Evolutionary conservation across 371 early-diverging fungal genomes (phyloP).

Genomic region (Mortierella sp.): DNA sequence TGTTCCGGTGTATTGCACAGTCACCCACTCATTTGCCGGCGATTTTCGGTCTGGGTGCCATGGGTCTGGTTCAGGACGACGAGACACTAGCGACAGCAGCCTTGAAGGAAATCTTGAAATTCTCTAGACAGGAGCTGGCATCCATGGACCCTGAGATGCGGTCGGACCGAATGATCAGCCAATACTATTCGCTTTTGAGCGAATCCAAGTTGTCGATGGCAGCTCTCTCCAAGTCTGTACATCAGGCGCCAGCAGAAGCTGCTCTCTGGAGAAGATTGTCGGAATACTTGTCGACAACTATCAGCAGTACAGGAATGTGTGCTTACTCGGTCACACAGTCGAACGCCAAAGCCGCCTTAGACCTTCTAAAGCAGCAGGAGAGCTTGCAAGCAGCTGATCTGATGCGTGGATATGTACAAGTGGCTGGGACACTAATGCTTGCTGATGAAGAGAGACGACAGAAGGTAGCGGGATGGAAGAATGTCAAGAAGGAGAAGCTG

Average conservation of each 20-base stretch:
- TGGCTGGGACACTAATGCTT: constrained; percentile 36
- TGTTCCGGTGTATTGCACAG: constrained; percentile 67
- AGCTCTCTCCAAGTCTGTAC: constrained; percentile 38
- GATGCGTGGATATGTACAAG: constrained; percentile 28
- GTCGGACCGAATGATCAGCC: constrained; percentile 34
- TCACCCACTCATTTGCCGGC: constrained; percentile 68
- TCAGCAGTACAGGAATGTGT: constrained; percentile 12
- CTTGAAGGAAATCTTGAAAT: constrained; percentile 75
- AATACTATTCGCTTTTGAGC: constrained; percentile 43
- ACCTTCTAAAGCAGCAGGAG: constrained; percentile 21
- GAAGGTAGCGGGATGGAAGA: constrained; percentile 43
- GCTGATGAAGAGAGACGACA: constrained; percentile 36
- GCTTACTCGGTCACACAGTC: constrained; percentile 27
- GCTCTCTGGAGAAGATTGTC: constrained; percentile 34
- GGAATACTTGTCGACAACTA: constrained; percentile 33
- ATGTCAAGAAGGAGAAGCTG: constrained; percentile 50
- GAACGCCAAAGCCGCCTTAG: constrained; percentile 25
- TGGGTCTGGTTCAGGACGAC: constrained; percentile 83
- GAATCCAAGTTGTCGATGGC: constrained; percentile 34
- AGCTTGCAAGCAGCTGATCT: constrained; percentile 25
- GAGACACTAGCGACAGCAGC: constrained; percentile 79
- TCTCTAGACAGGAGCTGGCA: constrained; percentile 48
- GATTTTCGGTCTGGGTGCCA: constrained; percentile 79
- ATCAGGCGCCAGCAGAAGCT: constrained; percentile 37
- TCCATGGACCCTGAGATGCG: constrained; percentile 47